Base-by-base conservation (phyloP, 2,329 filamentous ascomycete species). In the Curvularia hawaiiensis region DNA sequence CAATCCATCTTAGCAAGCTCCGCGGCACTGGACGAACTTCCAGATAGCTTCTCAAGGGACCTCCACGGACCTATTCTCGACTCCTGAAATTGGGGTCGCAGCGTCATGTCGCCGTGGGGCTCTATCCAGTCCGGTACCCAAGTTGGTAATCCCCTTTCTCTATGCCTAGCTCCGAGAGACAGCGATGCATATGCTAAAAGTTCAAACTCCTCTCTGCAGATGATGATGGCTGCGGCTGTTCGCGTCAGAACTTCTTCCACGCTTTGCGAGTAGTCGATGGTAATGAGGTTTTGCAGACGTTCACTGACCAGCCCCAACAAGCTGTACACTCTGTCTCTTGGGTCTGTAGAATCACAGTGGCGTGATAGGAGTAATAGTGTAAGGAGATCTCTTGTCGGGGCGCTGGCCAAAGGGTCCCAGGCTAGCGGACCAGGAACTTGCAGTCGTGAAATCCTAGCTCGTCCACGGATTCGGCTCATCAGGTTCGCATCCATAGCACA, bases 101-200 rank as follows among this genome's bases (percentile, higher is more conserved):
- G n/a, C 2, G 48, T 56, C 1, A 50, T 46, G 14, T 59, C 48
- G n/a, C 39, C 52, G 3, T 33, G 35, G 2, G 43, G 51, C 12
- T 54, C 52, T 11, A 33, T 49, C 59, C 59, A 62, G n/a, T 62
- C 51, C 1, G 59, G 59, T 12, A 57, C 59, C 59, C 59, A 62
- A n/a, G 59, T 60, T 5, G 59, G 59, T 3, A 62, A 38, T 9
- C 30, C 0, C 16, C 22, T 39, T 7, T 46, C 39, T 11, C 31
- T 7, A 9, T 56, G 44, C 35, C 47, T 51, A 2, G 18, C 8
- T 8, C 40, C 38, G 24, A 52, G 56, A 16, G 57, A 55, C 22
- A 41, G 31, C 14, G 52, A 52, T 10, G 59, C 59, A 24, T 62
- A 57, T 22, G 57, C 44, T 26, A 62, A 22, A 26, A 62, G 35